Evolutionary conservation across 2,329 filamentous ascomycete genomes (phyloP).

Genomic region (Fusarium sp.): DNA sequence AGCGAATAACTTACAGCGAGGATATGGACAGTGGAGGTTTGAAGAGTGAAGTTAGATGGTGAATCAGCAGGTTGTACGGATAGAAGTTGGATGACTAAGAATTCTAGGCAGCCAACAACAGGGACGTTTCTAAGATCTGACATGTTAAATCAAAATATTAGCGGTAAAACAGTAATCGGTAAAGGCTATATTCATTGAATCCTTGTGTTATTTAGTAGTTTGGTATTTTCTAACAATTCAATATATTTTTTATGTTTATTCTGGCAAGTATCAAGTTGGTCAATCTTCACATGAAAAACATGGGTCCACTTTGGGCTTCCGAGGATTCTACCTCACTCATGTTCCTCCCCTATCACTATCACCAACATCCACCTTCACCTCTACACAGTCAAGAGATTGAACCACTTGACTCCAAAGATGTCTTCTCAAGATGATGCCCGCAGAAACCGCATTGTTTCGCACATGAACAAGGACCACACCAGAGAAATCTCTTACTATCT

Average conservation of each 20-base stretch:
- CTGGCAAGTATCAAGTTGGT: neutral
- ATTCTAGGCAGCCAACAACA: neutral
- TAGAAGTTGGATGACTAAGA: neutral
- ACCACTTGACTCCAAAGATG: constrained; percentile 24
- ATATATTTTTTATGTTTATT: neutral
- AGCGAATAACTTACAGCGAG: neutral
- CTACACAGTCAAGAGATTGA: neutral
- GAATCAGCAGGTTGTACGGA: neutral
- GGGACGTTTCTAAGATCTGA: neutral
- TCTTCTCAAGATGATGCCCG: constrained; percentile 45
- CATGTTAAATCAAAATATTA: neutral
- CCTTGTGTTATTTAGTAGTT: too few relatives aligned
- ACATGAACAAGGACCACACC: constrained; percentile 89
- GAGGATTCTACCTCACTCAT: neutral
- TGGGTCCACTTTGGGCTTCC: constrained; percentile 38
- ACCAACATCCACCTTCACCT: neutral
- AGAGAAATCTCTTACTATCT: constrained; percentile 81
- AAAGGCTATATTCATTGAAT: neutral
- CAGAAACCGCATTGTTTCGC: constrained; percentile 65
- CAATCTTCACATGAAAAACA: constrained; percentile 12
- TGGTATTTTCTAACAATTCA: neutral
- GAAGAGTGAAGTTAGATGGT: neutral
- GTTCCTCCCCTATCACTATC: neutral
- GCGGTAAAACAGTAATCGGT: neutral
- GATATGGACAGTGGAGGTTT: neutral